Evolutionary conservation across 768 basidiomycete species (phyloP).

Genomic region (Pulveroboletus ravenelii): DNA sequence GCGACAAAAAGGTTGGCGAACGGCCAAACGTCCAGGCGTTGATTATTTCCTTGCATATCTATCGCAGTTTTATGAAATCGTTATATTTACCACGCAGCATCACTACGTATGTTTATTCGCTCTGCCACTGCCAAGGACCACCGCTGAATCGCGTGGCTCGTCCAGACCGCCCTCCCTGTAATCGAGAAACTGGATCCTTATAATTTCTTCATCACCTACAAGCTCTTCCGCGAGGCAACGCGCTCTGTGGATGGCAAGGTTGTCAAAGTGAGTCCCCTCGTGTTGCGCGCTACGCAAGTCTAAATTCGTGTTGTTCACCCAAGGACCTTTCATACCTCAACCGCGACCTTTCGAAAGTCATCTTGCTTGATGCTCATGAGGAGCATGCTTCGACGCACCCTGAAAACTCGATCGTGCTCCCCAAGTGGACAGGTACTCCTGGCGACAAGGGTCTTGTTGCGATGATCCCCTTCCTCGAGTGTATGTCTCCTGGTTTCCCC

Average conservation of each 20-base stretch:
- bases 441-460: slow-evolving; percentile 75
- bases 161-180: slow-evolving; percentile 80
- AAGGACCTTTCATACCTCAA: slow-evolving; percentile 93
- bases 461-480: slow-evolving; percentile 98
- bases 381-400: slow-evolving; percentile 78
- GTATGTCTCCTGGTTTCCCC: slow-evolving; percentile 34
- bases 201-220: slow-evolving; percentile 82
- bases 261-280: slow-evolving; percentile 61
- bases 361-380: slow-evolving; percentile 79
- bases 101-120: slow-evolving; percentile 61
- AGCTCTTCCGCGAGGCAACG: slow-evolving; percentile 90
- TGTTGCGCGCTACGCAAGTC: not conserved
- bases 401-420: slow-evolving; percentile 81
- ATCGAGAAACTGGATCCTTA: slow-evolving; percentile 94
- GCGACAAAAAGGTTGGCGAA: slow-evolving; percentile 94
- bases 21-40: slow-evolving; percentile 94
- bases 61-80: slow-evolving; percentile 97
- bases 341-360: slow-evolving; percentile 85
- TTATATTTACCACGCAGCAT: slow-evolving; percentile 89
- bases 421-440: slow-evolving; percentile 81
- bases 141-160: not conserved
- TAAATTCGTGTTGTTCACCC: not conserved
- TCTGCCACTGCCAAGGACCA: not conserved
- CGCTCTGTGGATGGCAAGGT: slow-evolving; percentile 75
- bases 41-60: slow-evolving; percentile 98